Evolutionary conservation across 768 basidiomycete species (phyloP), one percentile per base, ranked within the genome.

Genomic region (Jaapia argillacea): DNA sequence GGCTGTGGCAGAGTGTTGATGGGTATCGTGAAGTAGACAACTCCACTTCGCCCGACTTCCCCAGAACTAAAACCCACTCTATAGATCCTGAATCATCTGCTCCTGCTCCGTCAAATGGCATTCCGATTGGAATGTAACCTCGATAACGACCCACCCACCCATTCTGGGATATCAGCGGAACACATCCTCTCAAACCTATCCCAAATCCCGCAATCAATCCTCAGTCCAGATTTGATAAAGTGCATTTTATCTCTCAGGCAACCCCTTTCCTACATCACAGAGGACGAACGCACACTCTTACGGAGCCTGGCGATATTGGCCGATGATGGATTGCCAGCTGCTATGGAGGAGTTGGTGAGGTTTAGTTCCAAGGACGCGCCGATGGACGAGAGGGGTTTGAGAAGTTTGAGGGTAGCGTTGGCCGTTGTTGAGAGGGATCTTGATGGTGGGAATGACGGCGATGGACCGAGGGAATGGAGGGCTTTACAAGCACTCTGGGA

Each of bases 1-100:
- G 72, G 4, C 45, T 83, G 20, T 85, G 81, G 81, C 81, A 84
- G 60, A 63, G 62, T 22, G 61, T 76, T 21, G 74, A 81, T 23
- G 84, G 82, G 5, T 89, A 88, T 56, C 70, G 78, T 36, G 80
- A 86, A 66, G 86, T 86, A 46, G 36, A 63, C 13, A 38, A 13
- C 46, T 38, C 14, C 31, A 23, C 37, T 14, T 45, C 3, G 41
- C 36, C 18, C 16, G 7, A 16, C 20, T 20, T 5, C 48, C 5
- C 6, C 42, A 2, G 18, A 24, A 33, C 36, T 5, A 44, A 22
- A 20, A 58, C 37, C 46, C 26, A 16, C 22, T 3, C 25, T 1
- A n/a, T 51, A 80, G 86, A 81, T 88, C 38, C 71, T 85, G 24
- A 82, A 86, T 48, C 81, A 82, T 52, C 66, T 86, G 5, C 64